Base-by-base conservation (phyloP, 768 basidiomycete species). In the Melanogaster broomeanus region DNA sequence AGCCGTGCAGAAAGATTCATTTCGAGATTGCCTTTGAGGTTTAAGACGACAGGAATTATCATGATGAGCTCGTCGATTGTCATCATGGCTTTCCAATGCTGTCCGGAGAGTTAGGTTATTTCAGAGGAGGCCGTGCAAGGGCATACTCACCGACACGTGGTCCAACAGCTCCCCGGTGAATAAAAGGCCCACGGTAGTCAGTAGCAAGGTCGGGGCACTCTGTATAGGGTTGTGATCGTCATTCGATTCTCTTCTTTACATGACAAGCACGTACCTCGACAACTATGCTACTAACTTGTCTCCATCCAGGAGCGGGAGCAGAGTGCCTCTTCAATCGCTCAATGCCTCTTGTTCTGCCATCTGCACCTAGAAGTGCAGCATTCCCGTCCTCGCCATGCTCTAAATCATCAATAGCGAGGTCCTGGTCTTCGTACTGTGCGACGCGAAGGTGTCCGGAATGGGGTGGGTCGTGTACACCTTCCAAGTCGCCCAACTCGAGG, bases 1-100 rank as follows among this genome's bases (percentile, higher is more conserved):
- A 99, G 78, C 13, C 96, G 82, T 1, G 97, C 93, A 4, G 94
- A 95, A 7, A 99, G 84, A 58, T 97, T 98, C 96, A 98, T 98
- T 70, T 98, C 97, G 33, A 98, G 81, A 63, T 99, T 93, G n/a
- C 96, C 97, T 62, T 97, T 98, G 50, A 99, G 82, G 61, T 98
- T 98, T 57, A 93, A 80, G 18, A 98, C 76, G 54, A 95, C 93
- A 11, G 96, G 95, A 4, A 98, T 86, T 47, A 98, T 91, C 78
- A 98, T 93, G 60, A 98, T 93, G 49, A 98, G 85, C 66, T 98
- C 94, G 75, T 98, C 88, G 42, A 98, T 84, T 37, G 88, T 80
- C 42, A 77, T 77, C 82, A 99, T 94, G 28, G 95, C 93, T 55
- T 75, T 78, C 94, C 94, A 98, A 49, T 76, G 83, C 91, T 95